Percentiles rank a stretch among this genome's conserved stretches.
Evolutionary conservation across 768 basidiomycete species (phyloP).

Genomic region (Collybiopsis luxurians): DNA sequence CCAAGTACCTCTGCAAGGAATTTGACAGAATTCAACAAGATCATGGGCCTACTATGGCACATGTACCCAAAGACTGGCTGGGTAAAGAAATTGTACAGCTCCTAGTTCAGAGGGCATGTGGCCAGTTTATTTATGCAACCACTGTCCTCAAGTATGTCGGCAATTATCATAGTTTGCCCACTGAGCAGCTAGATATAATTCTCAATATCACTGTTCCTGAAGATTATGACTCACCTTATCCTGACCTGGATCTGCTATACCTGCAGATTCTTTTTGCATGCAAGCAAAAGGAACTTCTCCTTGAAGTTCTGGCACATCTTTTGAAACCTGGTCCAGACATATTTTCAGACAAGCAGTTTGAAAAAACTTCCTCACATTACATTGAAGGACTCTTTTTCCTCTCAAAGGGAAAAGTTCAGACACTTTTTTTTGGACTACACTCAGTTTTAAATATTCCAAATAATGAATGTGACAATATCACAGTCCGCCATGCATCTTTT

Average conservation of each 20-base stretch:
- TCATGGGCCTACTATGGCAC: neutral
- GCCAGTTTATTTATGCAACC: neutral
- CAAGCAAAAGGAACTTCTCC: too few relatives aligned
- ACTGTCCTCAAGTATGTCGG: neutral
- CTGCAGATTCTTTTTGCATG: neutral
- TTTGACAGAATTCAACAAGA: neutral
- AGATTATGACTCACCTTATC: neutral
- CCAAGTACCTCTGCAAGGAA: neutral
- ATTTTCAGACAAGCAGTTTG: too few relatives aligned
- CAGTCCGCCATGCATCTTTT: constrained; percentile 30
- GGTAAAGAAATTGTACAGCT: neutral
- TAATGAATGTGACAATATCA: constrained; percentile 19
- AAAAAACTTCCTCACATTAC: too few relatives aligned
- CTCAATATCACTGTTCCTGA: neutral
- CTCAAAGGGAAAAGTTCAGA: neutral
- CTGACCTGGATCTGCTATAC: neutral
- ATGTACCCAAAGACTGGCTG: neutral
- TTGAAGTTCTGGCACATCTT: too few relatives aligned
- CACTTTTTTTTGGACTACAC: constrained; percentile 5
- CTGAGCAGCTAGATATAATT: neutral
- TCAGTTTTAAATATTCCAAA: constrained; percentile 11
- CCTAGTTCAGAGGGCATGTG: neutral
- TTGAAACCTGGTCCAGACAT: too few relatives aligned
- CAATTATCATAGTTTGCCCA: neutral
- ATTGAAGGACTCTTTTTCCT: constrained; percentile 9